Evolutionary conservation across 2,329 filamentous ascomycete species (phyloP), one percentile per base, ranked within the genome.

Genomic region (Tolypocladium guangdongense): DNA sequence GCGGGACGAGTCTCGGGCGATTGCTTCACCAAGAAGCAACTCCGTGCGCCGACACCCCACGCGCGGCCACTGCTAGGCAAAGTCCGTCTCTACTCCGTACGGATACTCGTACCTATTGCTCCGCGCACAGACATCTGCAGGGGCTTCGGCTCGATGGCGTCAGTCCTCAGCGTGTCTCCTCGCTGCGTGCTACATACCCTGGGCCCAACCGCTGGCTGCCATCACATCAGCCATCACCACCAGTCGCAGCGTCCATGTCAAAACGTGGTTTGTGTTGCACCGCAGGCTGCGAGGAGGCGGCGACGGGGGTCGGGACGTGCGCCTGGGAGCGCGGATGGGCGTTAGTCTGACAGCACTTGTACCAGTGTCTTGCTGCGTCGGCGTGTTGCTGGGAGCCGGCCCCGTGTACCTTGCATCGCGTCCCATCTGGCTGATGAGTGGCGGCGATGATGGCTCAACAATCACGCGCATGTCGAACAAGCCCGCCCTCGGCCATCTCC

Each of bases 191-290:
- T 27, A 24, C 41, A n/a, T 27, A 45, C 41, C 41, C 41, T 45
- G 41, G 41, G 16, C 14, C 39, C 12, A 30, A 45, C 41, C 22
- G 24, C 22, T 24, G 22, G 41, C 27, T 18, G 41, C 41, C 41
- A 45, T 14, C 14, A n/a, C n/a, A n/a, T n/a, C n/a, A 14, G n/a
- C n/a, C n/a, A 20, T 39, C 37, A 22, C 38, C 38, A n/a, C n/a
- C n/a, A 41, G 20, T 41, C 38, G 5, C 38, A 14, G 11, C 38
- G 38, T 14, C 20, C 38, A 16, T 30, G 24, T 37, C 49, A 55
- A 53, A 56, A 56, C 56, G 56, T 58, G 56, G 56, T 46, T 51
- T 45, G 53, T 7, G 55, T 54, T 53, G 53, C 55, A 58, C 53
- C 48, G 55, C 56, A 52, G 51, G 12, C 43, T 24, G 43, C 20